Evolutionary conservation across 169 alveolate genomes (phyloP), one percentile per base, ranked within the genome.

Genomic region (Theileria sp.): DNA sequence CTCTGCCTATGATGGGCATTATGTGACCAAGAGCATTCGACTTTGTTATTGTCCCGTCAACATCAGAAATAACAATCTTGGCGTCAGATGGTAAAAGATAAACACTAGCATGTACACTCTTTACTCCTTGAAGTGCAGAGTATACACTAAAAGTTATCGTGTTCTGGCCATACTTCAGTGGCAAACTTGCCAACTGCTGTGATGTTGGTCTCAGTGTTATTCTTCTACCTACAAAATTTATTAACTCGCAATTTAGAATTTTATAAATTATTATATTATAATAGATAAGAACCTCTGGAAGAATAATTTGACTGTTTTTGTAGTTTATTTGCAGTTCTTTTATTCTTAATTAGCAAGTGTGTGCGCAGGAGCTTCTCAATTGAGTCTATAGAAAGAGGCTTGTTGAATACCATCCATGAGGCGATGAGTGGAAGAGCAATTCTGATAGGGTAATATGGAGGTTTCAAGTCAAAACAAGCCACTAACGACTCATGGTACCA

Each of bases 41-140:
- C 64, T 94, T 90, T 13, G 98, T 95, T 69, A 96, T 95, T 56
- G 99, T 97, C 12, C 99, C 99, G 89, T 98, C 99, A 36, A 98
- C 97, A 90, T 98, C 99, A 23, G 99, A 93, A 26, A 97, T 93
- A 3, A 98, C 97, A 75, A 97, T 95, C 83, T 95, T 95, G n/a
- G 95, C 85, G 80, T 92, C 93, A 30, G 90, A 87, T 23, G 96
- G 94, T 98, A 99, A 97, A 38, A 97, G 87, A 86, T 95, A 98
- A 0, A 98, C 92, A 49, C 94, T 87, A 15, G 98, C 98, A 61
- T 86, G 87, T 28, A 97, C 93, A 67, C 97, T 92, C 86, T 97
- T 93, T 54, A 92, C 92, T 0, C 99, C 99, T 89, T 95, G 96
- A 38, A 93, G 85, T 25, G 97, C 72, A 19, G 97, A 93, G 26